Evolutionary conservation across 495 filamentous ascomycete genomes (phyloP), one percentile per base, ranked within the genome.

Genomic region (Neurospora sp.): DNA sequence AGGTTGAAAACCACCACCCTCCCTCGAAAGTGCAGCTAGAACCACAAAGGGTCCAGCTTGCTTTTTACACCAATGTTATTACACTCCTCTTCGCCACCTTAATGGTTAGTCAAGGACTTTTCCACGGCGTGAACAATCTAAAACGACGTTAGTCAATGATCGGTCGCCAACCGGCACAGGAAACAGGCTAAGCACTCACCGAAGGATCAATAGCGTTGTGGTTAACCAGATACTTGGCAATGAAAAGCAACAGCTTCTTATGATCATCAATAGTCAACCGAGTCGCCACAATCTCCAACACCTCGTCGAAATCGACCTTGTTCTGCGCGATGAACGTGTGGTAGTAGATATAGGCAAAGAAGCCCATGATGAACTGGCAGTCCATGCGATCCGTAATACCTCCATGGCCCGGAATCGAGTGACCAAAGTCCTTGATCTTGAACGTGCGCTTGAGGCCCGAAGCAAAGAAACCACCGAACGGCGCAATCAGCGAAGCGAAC

Each of bases 321-420:
- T 94, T 89, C 20, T 93, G 85, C 9, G 94, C 94, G 78, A 99
- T 96, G 80, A 99, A 99, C 78, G 93, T 94, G 81, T 97, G 93
- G 83, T 96, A 98, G 82, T 99, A 99, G 86, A 99, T 92, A 82
- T 92, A 98, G 14, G 96, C 89, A 77, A 99, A 98, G 85, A 98
- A 93, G 10, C 96, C 96, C 96, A 99, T 99, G 84, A 98, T 98
- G 84, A 98, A 98, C 79, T 99, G 96, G 83, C 96, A 99, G 78
- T 99, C 96, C 96, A 99, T 98, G 35, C 96, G 90, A 81, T 99
- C 96, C 8, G 96, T 99, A 82, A 99, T 98, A 75, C 96, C 96
- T 69, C 96, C 96, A 77, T 99, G 96, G 44, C 96, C 96, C 3
- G 96, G 96, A 75, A 99, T 98, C 22, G 92, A 93, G 80, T 99